These are phyloP conservation scores for Psidium guajava DNA, from an alignment of 345 rosid species.

Conservation along the genomic window DNA sequence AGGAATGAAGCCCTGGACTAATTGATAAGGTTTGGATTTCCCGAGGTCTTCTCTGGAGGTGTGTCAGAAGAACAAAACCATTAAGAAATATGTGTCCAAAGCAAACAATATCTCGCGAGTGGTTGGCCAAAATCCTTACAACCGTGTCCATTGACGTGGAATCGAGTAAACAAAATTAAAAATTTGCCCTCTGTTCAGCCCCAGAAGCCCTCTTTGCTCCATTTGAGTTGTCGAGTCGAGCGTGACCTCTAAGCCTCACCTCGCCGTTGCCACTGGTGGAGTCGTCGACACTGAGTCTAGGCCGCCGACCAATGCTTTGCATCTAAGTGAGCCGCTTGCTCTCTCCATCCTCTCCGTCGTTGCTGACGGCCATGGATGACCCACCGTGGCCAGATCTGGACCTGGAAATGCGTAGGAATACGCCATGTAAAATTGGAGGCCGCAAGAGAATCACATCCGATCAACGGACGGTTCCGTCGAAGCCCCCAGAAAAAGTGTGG, in stretches of 20 bases:
- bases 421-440: background rate
- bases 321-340: no score
- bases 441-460: background rate
- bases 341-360: background rate
- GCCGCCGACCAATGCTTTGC: background rate
- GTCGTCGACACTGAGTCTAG: background rate
- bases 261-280: background rate
- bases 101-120: no score
- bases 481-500: background rate
- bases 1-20: no score
- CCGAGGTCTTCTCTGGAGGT: no score
- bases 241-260: background rate
- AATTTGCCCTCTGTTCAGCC: background rate
- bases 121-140: no score
- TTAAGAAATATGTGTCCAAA: no score
- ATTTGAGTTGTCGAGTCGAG: background rate
- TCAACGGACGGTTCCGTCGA: background rate
- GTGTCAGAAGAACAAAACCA: no score
- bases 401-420: background rate
- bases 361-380: background rate
- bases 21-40: no score
- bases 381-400: background rate
- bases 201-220: background rate
- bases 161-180: background rate
- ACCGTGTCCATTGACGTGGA: background rate